Base-by-base conservation (phyloP, 805 yeast species). In the Starmera amethionina region DNA sequence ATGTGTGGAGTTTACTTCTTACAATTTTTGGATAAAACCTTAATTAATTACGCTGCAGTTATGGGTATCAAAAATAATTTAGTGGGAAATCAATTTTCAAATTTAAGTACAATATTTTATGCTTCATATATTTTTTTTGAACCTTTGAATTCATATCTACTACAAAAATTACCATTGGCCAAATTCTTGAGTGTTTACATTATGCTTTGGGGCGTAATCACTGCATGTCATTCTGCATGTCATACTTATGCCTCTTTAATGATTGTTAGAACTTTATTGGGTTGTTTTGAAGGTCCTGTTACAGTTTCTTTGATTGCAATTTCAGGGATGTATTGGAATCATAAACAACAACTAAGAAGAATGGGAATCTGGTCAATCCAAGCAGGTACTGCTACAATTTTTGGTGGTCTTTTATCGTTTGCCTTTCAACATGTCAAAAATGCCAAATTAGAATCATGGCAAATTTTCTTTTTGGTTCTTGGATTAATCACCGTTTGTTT, bases 311-410 rank as follows among this genome's bases (percentile, higher is more conserved):
- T 75, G 42, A 67, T 75, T 36, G 62, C 74, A 25, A 64, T 78
- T 34, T 69, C 76, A 40, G 72, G 79, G 11, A 73, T 73, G 78
- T 79, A 75, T 60, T 79, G 75, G 55, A 67, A 70, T 28, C 67
- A 67, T 41, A 53, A 65, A 5, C 77, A 73, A 47, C 79, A 73
- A 50, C 62, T 69, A n/a, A 58, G 63, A 25, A 60, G 78, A 48
- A 72, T 73, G 44, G 77, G 77, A 4, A 64, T 62, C 36, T 72
- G 76, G 73, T 70, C 75, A 4, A 59, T 68, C n/a, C 72, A 68
- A 54, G 72, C 77, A 1, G 80, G 82, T 22, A 56, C 62, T 8
- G 72, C 66, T 18, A 64, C 62, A 30, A 59, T 68, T n/a, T 46
- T 66, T 31, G 73, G 74, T 40, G 71, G 72, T 6, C 41, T 67